Conservation (phyloP, 2,329 filamentous ascomycete genomes). For the Aspergillus chevalieri region DNA sequence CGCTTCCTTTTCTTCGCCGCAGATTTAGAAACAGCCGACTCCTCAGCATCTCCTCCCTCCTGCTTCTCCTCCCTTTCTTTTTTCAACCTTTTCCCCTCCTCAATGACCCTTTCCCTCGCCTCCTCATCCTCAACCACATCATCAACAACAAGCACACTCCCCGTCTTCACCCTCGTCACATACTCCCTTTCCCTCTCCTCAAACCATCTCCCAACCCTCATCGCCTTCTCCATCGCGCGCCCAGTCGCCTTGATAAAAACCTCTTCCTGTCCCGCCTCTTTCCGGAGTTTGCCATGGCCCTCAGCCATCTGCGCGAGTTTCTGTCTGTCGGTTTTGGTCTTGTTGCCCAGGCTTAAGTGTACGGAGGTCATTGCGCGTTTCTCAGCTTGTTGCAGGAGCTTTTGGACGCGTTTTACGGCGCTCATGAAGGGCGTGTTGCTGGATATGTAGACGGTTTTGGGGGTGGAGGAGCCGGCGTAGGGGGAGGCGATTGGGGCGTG, state of each 20-base stretch:
- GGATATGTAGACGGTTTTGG: constrained; percentile 54
- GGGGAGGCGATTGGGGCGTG: constrained; percentile 51
- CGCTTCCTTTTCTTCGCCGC: constrained; percentile 26
- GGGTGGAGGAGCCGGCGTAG: constrained; percentile 42
- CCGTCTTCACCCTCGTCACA: constrained; percentile 48
- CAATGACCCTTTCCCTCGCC: constrained; percentile 19
- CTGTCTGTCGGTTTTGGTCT: constrained; percentile 25
- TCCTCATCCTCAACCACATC: constrained; percentile 47
- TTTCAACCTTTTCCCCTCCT: constrained; percentile 18
- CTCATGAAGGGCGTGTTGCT: constrained; percentile 52
- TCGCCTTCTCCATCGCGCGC: constrained; percentile 52
- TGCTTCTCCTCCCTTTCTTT: constrained; percentile 10
- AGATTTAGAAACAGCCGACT: constrained; percentile 12
- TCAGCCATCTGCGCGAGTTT: constrained; percentile 27
- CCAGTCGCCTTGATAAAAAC: constrained; percentile 56
- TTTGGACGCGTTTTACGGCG: constrained; percentile 54
- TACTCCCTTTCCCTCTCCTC: constrained; percentile 47
- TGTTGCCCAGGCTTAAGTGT: constrained; percentile 28
- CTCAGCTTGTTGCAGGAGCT: constrained; percentile 48
- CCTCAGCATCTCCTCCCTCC: constrained; percentile 10
- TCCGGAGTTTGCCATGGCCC: constrained; percentile 27
- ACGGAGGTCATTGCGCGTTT: constrained; percentile 46
- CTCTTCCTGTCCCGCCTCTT: constrained; percentile 46
- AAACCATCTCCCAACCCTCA: constrained; percentile 53
- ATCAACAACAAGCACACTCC: constrained; percentile 54